Evolutionary conservation across 108 stramenopile genomes (phyloP), one percentile per base, ranked within the genome.

Genomic region (Skeletonema costatum): DNA sequence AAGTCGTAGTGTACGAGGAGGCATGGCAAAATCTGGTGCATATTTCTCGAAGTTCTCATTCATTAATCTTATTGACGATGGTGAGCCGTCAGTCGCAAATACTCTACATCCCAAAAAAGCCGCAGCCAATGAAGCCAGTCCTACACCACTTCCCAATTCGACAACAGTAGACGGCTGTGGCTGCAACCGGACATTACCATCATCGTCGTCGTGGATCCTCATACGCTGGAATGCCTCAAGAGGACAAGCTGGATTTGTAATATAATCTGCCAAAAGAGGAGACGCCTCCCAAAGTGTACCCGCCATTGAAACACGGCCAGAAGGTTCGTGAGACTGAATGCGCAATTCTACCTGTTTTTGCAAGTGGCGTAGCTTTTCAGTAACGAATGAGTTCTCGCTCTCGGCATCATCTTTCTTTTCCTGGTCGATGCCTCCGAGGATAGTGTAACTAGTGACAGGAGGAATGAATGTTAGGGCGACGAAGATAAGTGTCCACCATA

Each of bases 281-380:
- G 61, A 48, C 10, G 73, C 73, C 62, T 74, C 73, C 73, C 73
- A 74, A 29, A 74, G 14, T 31, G 73, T 74, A 16, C 73, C 73
- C 10, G 73, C 73, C 73, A 74, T 74, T 12, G 64, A 65, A 36
- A 74, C 64, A 2, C 73, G 63, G 5, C 73, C 73, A 33, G 63
- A 53, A 25, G 50, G 17, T 29, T 74, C 73, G 33, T 66, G 73
- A 32, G 56, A 14, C 36, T 74, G 63, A n/a, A 29, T 65, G 31
- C 73, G 73, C 3, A 74, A 64, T 32, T 66, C 50, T 14, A 74
- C 46, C 33, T 65, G 16, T 32, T 36, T 32, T 25, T 16, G 17
- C 32, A 74, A 64, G 42, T 74, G 73, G 50, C 63, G 63, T 13
- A 74, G 73, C 21, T 44, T 66, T 39, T 66, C 32, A 3, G 64